Percentiles rank a stretch among this genome's conserved stretches.
phyloP scores from a whole-genome alignment of 352 stramenopile species.

The Globisporangium spinosum region DNA sequence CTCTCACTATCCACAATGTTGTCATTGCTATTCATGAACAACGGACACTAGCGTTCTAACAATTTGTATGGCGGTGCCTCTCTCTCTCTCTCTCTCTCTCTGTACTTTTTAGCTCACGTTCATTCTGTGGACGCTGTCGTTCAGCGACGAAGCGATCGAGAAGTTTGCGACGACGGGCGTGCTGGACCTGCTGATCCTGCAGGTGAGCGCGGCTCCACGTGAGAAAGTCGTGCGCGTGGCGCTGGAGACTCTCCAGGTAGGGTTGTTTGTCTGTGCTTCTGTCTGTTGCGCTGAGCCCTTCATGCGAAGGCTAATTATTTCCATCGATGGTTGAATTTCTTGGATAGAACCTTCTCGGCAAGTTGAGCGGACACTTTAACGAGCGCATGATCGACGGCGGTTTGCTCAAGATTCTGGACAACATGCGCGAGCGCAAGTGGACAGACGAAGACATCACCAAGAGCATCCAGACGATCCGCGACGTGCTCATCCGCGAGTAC shows the following conservation, averaged over 20 bases:
- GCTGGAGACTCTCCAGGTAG: constrained; percentile 88
- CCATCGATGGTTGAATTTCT: no score
- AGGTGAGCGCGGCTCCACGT: constrained; percentile 90
- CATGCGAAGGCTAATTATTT: not conserved
- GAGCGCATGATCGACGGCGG: constrained; percentile 96
- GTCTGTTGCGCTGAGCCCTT: not conserved
- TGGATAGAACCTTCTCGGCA: constrained; percentile 69
- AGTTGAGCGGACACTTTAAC: constrained; percentile 79
- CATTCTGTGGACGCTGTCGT: constrained; percentile 96
- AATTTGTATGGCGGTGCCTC: not conserved
- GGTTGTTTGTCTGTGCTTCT: not conserved
- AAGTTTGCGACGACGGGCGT: constrained; percentile 69
- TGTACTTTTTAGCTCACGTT: constrained; percentile 85
- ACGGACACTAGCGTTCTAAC: not conserved
- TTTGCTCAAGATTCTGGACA: constrained; percentile 93
- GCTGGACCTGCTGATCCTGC: constrained; percentile 69
- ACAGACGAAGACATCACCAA: constrained; percentile 93
- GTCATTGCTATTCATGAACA: not conserved
- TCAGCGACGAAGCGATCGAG: constrained; percentile 79
- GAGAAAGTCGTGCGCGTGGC: constrained; percentile 97
- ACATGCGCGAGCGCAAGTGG: constrained; percentile 93
- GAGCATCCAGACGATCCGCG: constrained; percentile 66
- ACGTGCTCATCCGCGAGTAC: constrained; percentile 84
- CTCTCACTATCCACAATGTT: not conserved
- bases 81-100: not conserved